A percentile compares a stretch with the other conserved stretches of the same genome.
Evolutionary conservation across 2,329 filamentous ascomycete genomes (phyloP).

Genomic region (Capronia epimyces): DNA sequence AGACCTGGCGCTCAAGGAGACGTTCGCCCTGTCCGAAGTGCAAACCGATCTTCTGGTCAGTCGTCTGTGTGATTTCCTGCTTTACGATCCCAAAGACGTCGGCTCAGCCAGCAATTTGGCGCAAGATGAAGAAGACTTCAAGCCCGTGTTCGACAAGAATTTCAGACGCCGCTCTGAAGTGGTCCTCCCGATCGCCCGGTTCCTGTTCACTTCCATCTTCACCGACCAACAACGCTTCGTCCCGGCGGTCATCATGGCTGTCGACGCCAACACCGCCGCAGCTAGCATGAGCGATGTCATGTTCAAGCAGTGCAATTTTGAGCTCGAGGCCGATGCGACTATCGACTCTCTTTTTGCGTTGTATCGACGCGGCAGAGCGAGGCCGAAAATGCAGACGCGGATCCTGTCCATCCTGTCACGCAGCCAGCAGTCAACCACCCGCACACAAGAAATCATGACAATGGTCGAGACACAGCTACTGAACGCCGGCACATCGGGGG

Average conservation of each 20-base stretch:
- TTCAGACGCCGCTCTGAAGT: constrained; percentile 30
- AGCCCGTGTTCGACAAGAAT: constrained; percentile 34
- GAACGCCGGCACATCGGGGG: constrained; percentile 47
- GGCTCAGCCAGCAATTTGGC: neutral
- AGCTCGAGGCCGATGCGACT: constrained; percentile 62
- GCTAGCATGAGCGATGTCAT: constrained; percentile 83
- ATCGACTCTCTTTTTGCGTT: constrained; percentile 64
- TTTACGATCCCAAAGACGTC: constrained; percentile 52
- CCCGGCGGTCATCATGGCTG: constrained; percentile 74
- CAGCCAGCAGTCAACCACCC: constrained; percentile 66
- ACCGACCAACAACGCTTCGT: constrained; percentile 76
- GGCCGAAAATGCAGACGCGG: constrained; percentile 68
- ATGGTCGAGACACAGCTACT: constrained; percentile 62
- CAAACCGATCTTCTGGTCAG: constrained; percentile 70
- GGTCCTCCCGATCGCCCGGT: constrained; percentile 49
- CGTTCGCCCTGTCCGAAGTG: constrained; percentile 61
- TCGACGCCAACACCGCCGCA: constrained; percentile 74
- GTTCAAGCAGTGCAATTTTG: constrained; percentile 66
- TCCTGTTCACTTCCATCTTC: constrained; percentile 82
- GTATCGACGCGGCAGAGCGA: constrained; percentile 65
- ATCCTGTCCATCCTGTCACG: constrained; percentile 71
- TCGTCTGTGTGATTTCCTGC: constrained; percentile 71
- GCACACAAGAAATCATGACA: constrained; percentile 61
- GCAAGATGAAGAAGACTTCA: constrained; percentile 31
- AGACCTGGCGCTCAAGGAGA: constrained; percentile 61